phyloP scores from a whole-genome alignment of 1,284 basidiomycete genomes.

The Coniferiporia weirii region DNA sequence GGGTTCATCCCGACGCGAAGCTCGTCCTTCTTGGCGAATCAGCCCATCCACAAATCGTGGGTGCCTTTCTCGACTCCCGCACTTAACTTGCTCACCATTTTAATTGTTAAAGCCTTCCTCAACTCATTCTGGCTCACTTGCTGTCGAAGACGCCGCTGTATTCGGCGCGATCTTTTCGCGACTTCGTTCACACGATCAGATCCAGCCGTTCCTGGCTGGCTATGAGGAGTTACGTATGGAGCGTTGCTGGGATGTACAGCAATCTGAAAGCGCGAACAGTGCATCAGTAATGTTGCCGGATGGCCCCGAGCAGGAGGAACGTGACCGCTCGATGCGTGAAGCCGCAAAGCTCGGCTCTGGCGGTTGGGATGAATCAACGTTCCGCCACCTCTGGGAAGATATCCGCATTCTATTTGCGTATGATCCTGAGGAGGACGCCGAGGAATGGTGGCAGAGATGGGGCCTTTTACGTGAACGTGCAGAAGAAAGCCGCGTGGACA shows the following conservation, averaged over 20 bases:
- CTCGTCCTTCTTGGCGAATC: slow-evolving; percentile 45
- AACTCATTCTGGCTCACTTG: slow-evolving; percentile 43
- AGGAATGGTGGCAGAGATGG: slow-evolving; percentile 19
- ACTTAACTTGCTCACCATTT: not conserved
- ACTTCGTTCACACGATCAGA: slow-evolving; percentile 44
- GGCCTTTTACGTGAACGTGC: slow-evolving; percentile 16
- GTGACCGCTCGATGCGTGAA: slow-evolving; percentile 39
- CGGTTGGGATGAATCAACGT: slow-evolving; percentile 17
- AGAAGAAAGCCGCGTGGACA: slow-evolving; percentile 7
- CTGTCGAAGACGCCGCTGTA: slow-evolving; percentile 52
- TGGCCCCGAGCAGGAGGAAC: slow-evolving; percentile 33
- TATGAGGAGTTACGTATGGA: slow-evolving; percentile 45
- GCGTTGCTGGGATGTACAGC: slow-evolving; percentile 34
- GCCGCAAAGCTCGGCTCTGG: slow-evolving; percentile 14
- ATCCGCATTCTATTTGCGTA: slow-evolving; percentile 18
- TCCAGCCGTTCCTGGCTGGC: slow-evolving; percentile 44
- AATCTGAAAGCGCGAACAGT: slow-evolving; percentile 34
- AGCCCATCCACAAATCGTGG: slow-evolving; percentile 39
- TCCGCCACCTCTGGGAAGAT: slow-evolving; percentile 16
- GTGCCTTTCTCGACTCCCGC: slow-evolving; percentile 15
- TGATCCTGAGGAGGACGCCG: slow-evolving; percentile 17
- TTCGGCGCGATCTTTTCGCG: slow-evolving; percentile 55
- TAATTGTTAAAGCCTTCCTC: slow-evolving; percentile 40
- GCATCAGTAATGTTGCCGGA: slow-evolving; percentile 37
- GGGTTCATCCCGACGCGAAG: slow-evolving; percentile 44